phyloP scores from a whole-genome alignment of 2,329 filamentous ascomycete species.

The Phyllosticta citriasiana region DNA sequence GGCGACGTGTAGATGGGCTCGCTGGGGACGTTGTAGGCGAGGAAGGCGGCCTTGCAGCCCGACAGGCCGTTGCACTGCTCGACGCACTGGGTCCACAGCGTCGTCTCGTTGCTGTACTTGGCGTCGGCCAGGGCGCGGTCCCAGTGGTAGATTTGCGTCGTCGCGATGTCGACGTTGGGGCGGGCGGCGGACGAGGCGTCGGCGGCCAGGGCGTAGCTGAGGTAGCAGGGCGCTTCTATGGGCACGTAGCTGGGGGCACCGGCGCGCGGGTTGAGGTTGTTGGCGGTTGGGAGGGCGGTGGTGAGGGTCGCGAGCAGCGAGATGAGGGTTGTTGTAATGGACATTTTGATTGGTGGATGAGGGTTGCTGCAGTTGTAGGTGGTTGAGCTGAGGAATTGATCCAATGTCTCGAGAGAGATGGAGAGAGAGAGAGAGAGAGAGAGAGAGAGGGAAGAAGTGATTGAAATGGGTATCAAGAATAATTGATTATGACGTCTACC shows the following conservation, averaged over 20 bases:
- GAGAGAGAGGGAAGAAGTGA: no score
- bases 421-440: not conserved
- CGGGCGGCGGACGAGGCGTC: slow-evolving; percentile 15
- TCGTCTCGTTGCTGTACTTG: not conserved
- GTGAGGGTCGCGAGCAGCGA: not conserved
- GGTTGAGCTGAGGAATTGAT: not conserved
- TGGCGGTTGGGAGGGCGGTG: not conserved
- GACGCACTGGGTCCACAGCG: slow-evolving; percentile 5
- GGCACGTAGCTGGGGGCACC: slow-evolving; percentile 3
- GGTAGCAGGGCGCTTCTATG: slow-evolving; percentile 1
- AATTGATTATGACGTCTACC: not conserved
- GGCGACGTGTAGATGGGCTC: not conserved
- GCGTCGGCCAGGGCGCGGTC: slow-evolving; percentile 3
- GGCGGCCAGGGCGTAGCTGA: not conserved
- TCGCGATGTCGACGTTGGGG: slow-evolving; percentile 12
- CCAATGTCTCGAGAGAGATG: not conserved
- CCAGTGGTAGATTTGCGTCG: slow-evolving; percentile 5
- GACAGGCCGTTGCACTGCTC: slow-evolving; percentile 9
- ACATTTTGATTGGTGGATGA: not conserved
- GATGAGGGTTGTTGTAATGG: not conserved
- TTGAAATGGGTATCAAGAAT: no score
- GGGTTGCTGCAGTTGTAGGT: not conserved
- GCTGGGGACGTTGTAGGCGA: slow-evolving; percentile 8
- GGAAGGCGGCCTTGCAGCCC: slow-evolving; percentile 1
- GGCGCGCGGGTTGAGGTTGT: slow-evolving; percentile 1